Evolutionary conservation across 2,329 filamentous ascomycete genomes (phyloP).

Genomic region (Thelonectria olida): DNA sequence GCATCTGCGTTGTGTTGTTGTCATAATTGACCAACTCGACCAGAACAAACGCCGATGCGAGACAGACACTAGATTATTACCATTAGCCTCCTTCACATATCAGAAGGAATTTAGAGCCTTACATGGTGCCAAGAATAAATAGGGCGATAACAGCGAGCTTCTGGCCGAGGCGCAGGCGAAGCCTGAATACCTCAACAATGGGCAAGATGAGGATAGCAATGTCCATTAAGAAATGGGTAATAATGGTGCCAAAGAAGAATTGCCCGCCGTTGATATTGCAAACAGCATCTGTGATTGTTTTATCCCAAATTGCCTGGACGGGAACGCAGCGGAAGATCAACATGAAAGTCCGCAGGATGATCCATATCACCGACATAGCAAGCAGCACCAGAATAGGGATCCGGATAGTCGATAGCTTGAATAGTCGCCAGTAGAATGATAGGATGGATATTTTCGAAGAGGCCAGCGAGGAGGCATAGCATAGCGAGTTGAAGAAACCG

Average conservation of each 20-base stretch:
- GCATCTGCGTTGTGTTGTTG: slow-evolving; percentile 21
- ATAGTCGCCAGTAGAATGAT: slow-evolving; percentile 43
- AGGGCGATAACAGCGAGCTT: slow-evolving; percentile 37
- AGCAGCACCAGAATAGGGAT: slow-evolving; percentile 40
- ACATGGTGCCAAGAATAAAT: slow-evolving; percentile 39
- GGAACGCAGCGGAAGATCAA: slow-evolving; percentile 47
- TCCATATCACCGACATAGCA: slow-evolving; percentile 35
- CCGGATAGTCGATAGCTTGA: slow-evolving; percentile 39
- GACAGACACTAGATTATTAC: slow-evolving; percentile 20
- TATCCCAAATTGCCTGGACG: slow-evolving; percentile 45
- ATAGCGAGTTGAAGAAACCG: slow-evolving; percentile 24
- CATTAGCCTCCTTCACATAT: slow-evolving; percentile 7
- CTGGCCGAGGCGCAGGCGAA: slow-evolving; percentile 36
- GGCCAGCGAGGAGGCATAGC: slow-evolving; percentile 39
- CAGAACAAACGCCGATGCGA: slow-evolving; percentile 28
- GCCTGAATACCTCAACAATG: slow-evolving; percentile 39
- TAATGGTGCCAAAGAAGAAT: slow-evolving; percentile 45
- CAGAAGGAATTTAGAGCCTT: neutral
- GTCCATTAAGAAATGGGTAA: slow-evolving; percentile 45
- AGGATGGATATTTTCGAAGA: slow-evolving; percentile 42
- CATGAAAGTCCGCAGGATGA: slow-evolving; percentile 43
- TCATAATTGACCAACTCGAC: slow-evolving; percentile 24
- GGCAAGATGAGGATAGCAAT: slow-evolving; percentile 43
- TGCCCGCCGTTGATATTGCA: slow-evolving; percentile 43
- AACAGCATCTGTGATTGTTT: slow-evolving; percentile 32